Evolutionary conservation across 768 basidiomycete genomes (phyloP).

Genomic region (Hypholoma sublateritium): DNA sequence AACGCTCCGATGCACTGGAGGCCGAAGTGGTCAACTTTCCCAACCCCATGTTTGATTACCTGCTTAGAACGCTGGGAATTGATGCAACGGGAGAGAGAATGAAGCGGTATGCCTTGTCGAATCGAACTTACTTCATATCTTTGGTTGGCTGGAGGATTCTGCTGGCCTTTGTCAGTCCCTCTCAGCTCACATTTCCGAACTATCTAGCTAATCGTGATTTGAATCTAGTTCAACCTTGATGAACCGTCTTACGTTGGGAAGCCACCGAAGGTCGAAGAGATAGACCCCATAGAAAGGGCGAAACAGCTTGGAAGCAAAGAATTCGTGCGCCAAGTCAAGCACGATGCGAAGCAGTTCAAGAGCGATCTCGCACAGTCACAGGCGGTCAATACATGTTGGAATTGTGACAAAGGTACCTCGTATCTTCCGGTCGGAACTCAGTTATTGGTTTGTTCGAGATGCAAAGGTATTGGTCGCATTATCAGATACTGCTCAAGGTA

Average conservation of each 20-base stretch:
- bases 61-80: not conserved
- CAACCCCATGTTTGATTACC: slow-evolving; percentile 2
- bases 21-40: not conserved
- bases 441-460: slow-evolving; percentile 7
- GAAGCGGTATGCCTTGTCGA: not conserved
- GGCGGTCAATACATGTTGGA: not conserved
- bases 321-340: not conserved
- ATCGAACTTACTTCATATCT: slow-evolving; percentile 7
- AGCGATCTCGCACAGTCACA: not conserved
- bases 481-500: slow-evolving; percentile 15
- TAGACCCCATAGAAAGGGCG: not conserved
- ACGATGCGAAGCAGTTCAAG: not conserved
- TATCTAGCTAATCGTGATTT: not conserved
- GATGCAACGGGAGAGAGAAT: not conserved
- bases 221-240: not conserved
- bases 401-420: not conserved
- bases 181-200: not conserved
- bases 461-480: slow-evolving; percentile 8
- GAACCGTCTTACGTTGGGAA: not conserved
- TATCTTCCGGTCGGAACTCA: not conserved
- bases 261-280: not conserved
- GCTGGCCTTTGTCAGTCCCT: slow-evolving; percentile 1
- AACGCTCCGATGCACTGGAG: not conserved
- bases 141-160: slow-evolving; percentile 6
- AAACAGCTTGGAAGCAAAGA: not conserved